These are phyloP conservation scores for Boletus sp. DNA, from an alignment of 1,284 basidiomycete species.

Conservation along the genomic window DNA sequence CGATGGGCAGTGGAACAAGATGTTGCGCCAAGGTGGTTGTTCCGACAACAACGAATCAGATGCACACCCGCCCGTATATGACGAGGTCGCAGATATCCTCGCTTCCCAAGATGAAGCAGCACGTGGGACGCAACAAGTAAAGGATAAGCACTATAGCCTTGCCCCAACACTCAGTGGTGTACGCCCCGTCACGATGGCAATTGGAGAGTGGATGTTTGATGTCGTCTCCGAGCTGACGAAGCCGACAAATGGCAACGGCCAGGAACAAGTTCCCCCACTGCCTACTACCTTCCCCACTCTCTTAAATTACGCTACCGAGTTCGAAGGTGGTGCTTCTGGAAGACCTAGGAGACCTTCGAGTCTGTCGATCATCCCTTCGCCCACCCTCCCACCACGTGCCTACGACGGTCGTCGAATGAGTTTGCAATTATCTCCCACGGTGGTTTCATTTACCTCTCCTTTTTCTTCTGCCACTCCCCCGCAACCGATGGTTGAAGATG, in stretches of 20 bases:
- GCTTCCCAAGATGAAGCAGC: constrained; percentile 36
- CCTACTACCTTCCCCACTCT: background rate
- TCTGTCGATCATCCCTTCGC: constrained; percentile 30
- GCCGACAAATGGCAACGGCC: constrained; percentile 1
- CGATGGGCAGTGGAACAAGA: constrained; percentile 52
- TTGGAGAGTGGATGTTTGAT: constrained; percentile 77
- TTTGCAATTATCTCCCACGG: constrained; percentile 60
- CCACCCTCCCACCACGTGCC: constrained; percentile 26
- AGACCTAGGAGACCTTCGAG: constrained; percentile 37
- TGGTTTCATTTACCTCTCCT: constrained; percentile 39
- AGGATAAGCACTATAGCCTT: constrained; percentile 24
- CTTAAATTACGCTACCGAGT: constrained; percentile 9
- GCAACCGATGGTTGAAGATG: constrained; percentile 29
- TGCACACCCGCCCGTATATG: constrained; percentile 38
- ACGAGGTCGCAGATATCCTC: constrained; percentile 40
- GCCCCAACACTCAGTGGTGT: constrained; percentile 24
- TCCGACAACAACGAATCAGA: constrained; percentile 34
- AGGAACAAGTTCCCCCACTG: constrained; percentile 6
- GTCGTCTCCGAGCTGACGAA: constrained; percentile 64
- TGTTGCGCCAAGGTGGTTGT: constrained; percentile 47
- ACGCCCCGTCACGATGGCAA: constrained; percentile 32
- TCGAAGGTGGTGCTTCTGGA: constrained; percentile 21
- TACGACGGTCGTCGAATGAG: constrained; percentile 43
- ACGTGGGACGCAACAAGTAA: constrained; percentile 30
- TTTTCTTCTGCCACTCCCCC: constrained; percentile 17